Percentiles rank a stretch among this genome's conserved stretches.
phyloP scores from a whole-genome alignment of 441 rosid species.

The Lagerstroemia fauriei region DNA sequence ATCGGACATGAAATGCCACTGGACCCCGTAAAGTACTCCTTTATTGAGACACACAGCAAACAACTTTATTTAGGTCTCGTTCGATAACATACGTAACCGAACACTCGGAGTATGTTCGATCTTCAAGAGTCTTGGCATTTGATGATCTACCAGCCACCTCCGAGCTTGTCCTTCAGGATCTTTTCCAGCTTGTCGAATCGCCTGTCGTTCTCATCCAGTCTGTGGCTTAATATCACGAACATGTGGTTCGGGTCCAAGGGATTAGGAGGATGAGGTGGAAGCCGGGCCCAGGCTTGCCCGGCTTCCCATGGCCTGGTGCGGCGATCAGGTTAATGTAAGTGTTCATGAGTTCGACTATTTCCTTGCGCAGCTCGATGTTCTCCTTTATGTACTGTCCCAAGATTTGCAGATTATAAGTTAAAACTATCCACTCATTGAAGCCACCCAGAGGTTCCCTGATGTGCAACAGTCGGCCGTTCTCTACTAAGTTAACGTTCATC shows the following conservation, averaged over 20 bases:
- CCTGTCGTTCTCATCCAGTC: background rate
- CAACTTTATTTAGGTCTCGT: no score
- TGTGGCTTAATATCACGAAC: background rate
- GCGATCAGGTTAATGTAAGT: background rate
- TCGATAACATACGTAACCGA: no score
- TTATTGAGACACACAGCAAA: no score
- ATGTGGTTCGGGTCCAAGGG: background rate
- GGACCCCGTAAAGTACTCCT: no score
- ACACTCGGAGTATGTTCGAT: no score
- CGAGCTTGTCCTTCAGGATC: background rate
- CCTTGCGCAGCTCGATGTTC: constrained; percentile 17
- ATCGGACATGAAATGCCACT: no score
- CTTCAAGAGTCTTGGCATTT: no score
- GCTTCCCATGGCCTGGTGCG: background rate
- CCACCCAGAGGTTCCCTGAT: background rate
- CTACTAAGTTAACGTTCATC: background rate
- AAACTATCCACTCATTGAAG: constrained; percentile 5
- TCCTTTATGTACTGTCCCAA: constrained; percentile 1
- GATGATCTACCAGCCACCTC: background rate
- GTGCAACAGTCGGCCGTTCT: constrained; percentile 11
- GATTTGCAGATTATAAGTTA: constrained; percentile 13
- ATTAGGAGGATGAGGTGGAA: background rate
- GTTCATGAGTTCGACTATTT: background rate
- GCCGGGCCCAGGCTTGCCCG: background rate
- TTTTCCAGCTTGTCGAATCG: constrained; percentile 12